Conservation (phyloP, 2,329 filamentous ascomycete genomes). For the Hypocrella siamensis region DNA sequence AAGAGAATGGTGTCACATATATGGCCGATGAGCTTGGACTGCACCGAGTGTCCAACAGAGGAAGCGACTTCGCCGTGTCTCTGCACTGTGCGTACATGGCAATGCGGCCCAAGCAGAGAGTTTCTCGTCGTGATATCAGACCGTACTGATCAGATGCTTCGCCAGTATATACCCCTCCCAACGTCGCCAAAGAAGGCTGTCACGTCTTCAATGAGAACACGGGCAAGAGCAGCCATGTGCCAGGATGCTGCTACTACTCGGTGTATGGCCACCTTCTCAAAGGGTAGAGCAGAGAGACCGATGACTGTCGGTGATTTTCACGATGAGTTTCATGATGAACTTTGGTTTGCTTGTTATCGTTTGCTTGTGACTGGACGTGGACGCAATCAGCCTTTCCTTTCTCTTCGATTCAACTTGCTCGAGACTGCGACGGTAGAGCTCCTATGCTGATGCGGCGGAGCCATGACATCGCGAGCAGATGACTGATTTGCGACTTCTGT, state of each 20-base stretch:
- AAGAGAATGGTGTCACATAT: slow-evolving; percentile 64
- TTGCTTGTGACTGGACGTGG: too few relatives aligned
- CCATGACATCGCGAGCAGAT: too few relatives aligned
- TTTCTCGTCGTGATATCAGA: slow-evolving; percentile 1
- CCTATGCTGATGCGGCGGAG: too few relatives aligned
- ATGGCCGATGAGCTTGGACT: slow-evolving; percentile 85
- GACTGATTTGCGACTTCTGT: too few relatives aligned
- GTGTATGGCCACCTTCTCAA: slow-evolving; percentile 35
- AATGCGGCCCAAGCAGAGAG: too few relatives aligned
- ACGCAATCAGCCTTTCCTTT: too few relatives aligned
- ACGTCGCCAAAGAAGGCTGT: slow-evolving; percentile 70
- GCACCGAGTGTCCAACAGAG: slow-evolving; percentile 66
- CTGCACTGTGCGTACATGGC: slow-evolving; percentile 52
- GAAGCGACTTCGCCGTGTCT: slow-evolving; percentile 65
- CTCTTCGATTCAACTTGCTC: too few relatives aligned
- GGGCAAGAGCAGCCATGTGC: slow-evolving; percentile 55
- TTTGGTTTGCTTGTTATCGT: slow-evolving; percentile 1
- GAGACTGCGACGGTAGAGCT: too few relatives aligned
- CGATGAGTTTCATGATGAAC: not conserved
- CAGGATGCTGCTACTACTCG: slow-evolving; percentile 59
- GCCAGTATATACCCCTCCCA: slow-evolving; percentile 70
- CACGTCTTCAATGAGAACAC: slow-evolving; percentile 67
- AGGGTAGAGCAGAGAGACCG: slow-evolving; percentile 16
- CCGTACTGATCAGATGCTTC: slow-evolving; percentile 13
- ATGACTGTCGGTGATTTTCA: not conserved